Evolutionary conservation across 306 rosid species (phyloP), one percentile per base, ranked within the genome.

Genomic region (Lablab purpureus): DNA sequence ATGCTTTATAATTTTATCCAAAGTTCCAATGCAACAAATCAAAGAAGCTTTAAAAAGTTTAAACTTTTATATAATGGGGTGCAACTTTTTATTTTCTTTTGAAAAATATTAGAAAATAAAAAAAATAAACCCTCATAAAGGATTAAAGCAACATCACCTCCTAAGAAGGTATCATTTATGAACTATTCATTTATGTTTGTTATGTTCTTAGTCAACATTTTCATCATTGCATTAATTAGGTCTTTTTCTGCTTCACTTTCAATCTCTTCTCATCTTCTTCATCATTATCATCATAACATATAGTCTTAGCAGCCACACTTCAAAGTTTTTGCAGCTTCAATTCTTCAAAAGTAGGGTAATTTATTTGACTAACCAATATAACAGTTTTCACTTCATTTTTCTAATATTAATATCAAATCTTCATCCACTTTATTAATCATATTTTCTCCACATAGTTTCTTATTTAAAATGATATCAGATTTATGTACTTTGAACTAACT

Each of bases 181-280:
- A 22, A 67, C 36, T 55, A 21, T 19, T 54, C 58, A 72, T 52
- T 59, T 8, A 59, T 43, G 21, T 21, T 12, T 21, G 3, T 11
- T 18, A 13, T 28, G 9, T 45, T 55, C 34, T 1, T 27, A 62
- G 80, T 75, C 72, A 75, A 75, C 71, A 45, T 60, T 60, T 10
- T 59, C 58, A 74, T 74, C 49, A 60, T 74, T 59, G 45, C 71
- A 27, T 11, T 10, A 45, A 62, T 13, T 12, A 46, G 19, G 13
- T 62, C 34, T 46, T 60, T 46, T 62, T 64, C 12, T 75, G 9
- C 58, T 34, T 34, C 40, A 34, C 40, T 34, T 34, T 34, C 40
- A 5, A 34, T 34, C 40, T 11, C 40, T 19, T 18, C 12, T 9
- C 7, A 15, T 12, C 56, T 52, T 71, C 64, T 5, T 49, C 43